These are phyloP conservation scores for Erysiphe pulchra DNA, from an alignment of 2,329 filamentous ascomycete genomes.

Conservation along the genomic window DNA sequence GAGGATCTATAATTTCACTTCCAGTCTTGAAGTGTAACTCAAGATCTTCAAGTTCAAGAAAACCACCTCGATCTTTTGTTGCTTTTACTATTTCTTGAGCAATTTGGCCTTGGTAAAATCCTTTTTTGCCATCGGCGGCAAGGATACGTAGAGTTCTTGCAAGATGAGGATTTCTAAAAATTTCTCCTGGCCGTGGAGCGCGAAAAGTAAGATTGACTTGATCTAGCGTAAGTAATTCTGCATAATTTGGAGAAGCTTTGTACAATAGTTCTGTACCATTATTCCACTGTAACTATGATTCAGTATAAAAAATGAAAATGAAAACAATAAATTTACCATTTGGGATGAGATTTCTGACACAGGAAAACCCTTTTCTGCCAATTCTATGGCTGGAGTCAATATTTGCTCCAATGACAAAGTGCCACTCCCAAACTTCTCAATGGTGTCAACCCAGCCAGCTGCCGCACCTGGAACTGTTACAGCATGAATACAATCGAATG, in stretches of 20 bases:
- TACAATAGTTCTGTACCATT: slow-evolving; percentile 35
- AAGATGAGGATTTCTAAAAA: slow-evolving; percentile 65
- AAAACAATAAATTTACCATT: slow-evolving; percentile 6
- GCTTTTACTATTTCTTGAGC: slow-evolving; percentile 63
- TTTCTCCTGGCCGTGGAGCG: slow-evolving; percentile 55
- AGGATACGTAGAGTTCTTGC: slow-evolving; percentile 60
- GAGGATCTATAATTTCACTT: slow-evolving; percentile 60
- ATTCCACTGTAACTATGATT: slow-evolving; percentile 34
- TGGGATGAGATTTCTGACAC: slow-evolving; percentile 42
- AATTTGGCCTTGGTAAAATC: slow-evolving; percentile 71
- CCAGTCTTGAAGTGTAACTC: slow-evolving; percentile 46
- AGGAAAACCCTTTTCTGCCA: slow-evolving; percentile 74
- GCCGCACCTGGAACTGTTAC: slow-evolving; percentile 77
- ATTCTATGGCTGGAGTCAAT: slow-evolving; percentile 54
- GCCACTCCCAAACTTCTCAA: slow-evolving; percentile 73
- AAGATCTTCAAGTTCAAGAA: slow-evolving; percentile 56
- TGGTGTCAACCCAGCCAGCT: slow-evolving; percentile 76
- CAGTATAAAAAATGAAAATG: background rate
- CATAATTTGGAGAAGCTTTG: slow-evolving; percentile 57
- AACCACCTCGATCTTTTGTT: slow-evolving; percentile 48
- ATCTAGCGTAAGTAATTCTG: slow-evolving; percentile 70
- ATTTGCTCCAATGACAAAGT: slow-evolving; percentile 55
- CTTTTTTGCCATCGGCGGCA: slow-evolving; percentile 58
- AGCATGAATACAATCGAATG: slow-evolving; percentile 50
- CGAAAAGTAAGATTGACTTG: slow-evolving; percentile 27